A percentile compares a stretch with the other conserved stretches of the same genome.
Conservation (phyloP, 192 early-diverging fungal genomes). For the Coemansia sp. region DNA sequence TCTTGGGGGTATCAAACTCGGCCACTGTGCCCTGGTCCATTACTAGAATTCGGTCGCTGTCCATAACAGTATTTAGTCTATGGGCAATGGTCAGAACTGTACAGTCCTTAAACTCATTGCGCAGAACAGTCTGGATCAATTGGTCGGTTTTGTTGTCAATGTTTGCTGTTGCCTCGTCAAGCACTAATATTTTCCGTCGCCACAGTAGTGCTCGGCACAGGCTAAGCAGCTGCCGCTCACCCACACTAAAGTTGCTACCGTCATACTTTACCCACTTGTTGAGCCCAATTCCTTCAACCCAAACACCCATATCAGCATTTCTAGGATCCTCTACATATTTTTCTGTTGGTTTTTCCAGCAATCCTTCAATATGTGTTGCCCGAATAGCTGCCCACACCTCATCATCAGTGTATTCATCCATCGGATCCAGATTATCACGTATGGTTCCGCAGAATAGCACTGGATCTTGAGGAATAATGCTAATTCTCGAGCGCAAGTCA, state of each 20-base stretch:
- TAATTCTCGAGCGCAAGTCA: conserved; percentile 60
- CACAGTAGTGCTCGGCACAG: conserved; percentile 63
- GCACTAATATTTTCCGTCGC: conserved; percentile 65
- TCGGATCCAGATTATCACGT: conserved; percentile 71
- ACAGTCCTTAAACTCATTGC: conserved; percentile 30
- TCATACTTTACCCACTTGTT: conserved; percentile 32
- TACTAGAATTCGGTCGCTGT: conserved; percentile 62
- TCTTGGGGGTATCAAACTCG: conserved; percentile 31
- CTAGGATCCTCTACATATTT: conserved; percentile 8
- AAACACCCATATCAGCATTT: conserved; percentile 1
- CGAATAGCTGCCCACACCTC: conserved; percentile 66
- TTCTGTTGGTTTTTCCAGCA: conserved; percentile 42
- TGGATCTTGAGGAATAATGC: conserved; percentile 72
- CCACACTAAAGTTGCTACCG: conserved; percentile 70
- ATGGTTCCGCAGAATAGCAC: conserved; percentile 66
- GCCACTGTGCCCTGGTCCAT: conserved; percentile 38
- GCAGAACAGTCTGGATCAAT: conserved; percentile 64
- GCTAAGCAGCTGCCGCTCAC: conserved; percentile 66
- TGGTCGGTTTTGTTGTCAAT: conserved; percentile 58
- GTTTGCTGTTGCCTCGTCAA: conserved; percentile 74
- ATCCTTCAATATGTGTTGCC: conserved; percentile 19
- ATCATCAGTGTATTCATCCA: conserved; percentile 55
- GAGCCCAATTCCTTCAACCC: conserved; percentile 19
- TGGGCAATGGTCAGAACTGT: conserved; percentile 68
- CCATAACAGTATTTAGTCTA: conserved; percentile 64